Base-by-base conservation (phyloP, 202 grass and related monocot genomes). In the Schoenoplectus tabernaemontani region DNA sequence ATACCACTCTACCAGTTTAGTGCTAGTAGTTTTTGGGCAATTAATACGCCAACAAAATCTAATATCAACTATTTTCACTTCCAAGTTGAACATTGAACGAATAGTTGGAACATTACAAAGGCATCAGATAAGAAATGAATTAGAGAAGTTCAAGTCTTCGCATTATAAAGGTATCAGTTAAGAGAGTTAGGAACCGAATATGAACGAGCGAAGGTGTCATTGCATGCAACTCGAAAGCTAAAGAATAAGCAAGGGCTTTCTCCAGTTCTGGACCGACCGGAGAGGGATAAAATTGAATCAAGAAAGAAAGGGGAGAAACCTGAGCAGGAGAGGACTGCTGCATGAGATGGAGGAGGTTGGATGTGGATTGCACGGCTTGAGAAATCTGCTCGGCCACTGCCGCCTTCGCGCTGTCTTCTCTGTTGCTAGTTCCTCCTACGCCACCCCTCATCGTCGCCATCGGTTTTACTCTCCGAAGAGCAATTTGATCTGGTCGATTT, bases 341-440 rank as follows among this genome's bases (percentile, higher is more conserved):
- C 94, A 97, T 92, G 64, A 97, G 87, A 34, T 87, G 94, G 56
- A 97, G 89, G 12, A 97, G 94, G 78, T 93, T 97, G 50, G 94
- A 88, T 33, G 94, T 93, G 82, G 94, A 97, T 81, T 87, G 87
- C 76, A 97, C 89, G 17, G 94, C 89, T 60, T 97, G 89, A 17
- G 78, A 64, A 72, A 93, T 90, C 87, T 93, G 94, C 70, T 97
- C 91, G 19, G 86, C 91, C 84, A 81, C 87, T 4, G 79, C 61
- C 9, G 85, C 85, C 75, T 88, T 91, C 20, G 89, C 81, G 38
- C 83, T 86, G 24, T 82, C 83, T 9, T 88, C 90, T 72, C 83
- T 58, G 20, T 53, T 76, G 16, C 83, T 70, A 4, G 78, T 65
- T 54, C 83, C 87, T 48, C 72, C 81, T 5, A 62, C 42, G 51